Base-by-base conservation (phyloP, 2,329 filamentous ascomycete species). In the Hypoxylon sp. region DNA sequence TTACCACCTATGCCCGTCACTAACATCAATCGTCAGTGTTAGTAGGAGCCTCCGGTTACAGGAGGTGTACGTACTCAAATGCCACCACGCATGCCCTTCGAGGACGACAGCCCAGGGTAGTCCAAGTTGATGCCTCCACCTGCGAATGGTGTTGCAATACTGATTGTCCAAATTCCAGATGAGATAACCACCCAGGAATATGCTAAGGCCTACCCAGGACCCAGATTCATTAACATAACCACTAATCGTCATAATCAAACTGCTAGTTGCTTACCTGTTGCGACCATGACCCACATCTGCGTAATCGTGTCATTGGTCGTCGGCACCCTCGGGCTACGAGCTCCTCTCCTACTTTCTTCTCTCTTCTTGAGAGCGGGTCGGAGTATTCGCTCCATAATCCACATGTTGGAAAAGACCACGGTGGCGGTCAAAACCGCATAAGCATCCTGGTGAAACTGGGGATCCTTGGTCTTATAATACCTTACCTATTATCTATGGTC, bases 391-490 rank as follows among this genome's bases (percentile, higher is more conserved):
- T 84, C 81, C 90, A 94, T 94, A 24, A 91, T 87, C 74, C 88
- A 92, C 81, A 94, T 89, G 70, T 88, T 90, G 32, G 91, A 87
- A 55, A 91, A 80, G 22, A 95, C 82, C 20, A 94, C 87, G 43
- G 88, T 81, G 4, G 84, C 83, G 0, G 92, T 95, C 44, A 96
- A 79, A 3, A 90, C 73, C 1, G 88, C 91, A 70, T 93, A 96
- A 4, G 89, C 90, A 64, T 87, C 89, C 75, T 96, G 92, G 78
- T 96, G 93, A 76, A 96, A 96, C 1, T 87, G 81, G 0, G 93
- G 92, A 68, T 96, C 89, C 74, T 94, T 92, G 15, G 93, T 87
- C 65, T 91, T 87, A 73, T 93, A 91, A 77, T 97, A 97, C 76
- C 80, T 81, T 3, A 76, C 71, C 80, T 82, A 48, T 8, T 34